Percentiles rank a stretch among this genome's conserved stretches.
These are phyloP conservation scores for Micromonas pusilla DNA, from an alignment of 139 green algal species.

Conservation along the genomic window DNA sequence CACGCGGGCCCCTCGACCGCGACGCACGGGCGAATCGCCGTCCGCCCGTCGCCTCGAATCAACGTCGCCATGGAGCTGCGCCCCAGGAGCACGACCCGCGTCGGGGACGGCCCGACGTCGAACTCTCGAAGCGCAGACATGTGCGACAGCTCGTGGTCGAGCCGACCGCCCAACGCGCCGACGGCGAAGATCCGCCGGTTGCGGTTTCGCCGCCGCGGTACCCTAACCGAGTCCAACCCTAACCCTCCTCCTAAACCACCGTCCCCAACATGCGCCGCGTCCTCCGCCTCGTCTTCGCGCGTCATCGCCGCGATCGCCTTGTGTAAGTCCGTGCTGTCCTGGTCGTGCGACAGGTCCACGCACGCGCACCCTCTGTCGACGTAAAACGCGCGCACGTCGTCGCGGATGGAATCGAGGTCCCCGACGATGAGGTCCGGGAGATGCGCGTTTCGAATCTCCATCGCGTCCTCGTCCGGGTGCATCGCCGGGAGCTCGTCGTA, in stretches of 20 bases:
- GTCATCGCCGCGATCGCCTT: constrained; percentile 55
- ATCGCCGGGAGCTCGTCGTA: constrained; percentile 62
- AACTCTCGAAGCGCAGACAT: constrained; percentile 69
- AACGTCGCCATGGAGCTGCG: constrained; percentile 77
- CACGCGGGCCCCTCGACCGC: constrained; percentile 73
- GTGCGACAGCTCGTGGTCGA: constrained; percentile 88
- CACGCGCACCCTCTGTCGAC: constrained; percentile 21
- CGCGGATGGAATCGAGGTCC: constrained; percentile 75
- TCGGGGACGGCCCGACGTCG: constrained; percentile 29
- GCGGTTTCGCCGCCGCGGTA: neutral
- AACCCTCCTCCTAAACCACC: neutral
- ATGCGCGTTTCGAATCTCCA: constrained; percentile 28
- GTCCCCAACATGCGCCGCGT: neutral
- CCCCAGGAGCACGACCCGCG: constrained; percentile 68
- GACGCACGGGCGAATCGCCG: constrained; percentile 46
- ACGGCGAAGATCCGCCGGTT: constrained; percentile 32
- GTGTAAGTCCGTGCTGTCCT: constrained; percentile 81
- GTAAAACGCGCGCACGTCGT: constrained; percentile 60
- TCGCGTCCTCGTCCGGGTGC: constrained; percentile 28
- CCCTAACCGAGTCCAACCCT: too few relatives aligned
- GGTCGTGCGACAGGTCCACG: constrained; percentile 68
- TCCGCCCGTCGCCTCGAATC: constrained; percentile 45
- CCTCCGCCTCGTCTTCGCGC: neutral
- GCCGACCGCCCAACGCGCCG: constrained; percentile 77
- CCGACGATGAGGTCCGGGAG: constrained; percentile 69